Base-by-base conservation (phyloP, 257 asterid genomes). In the Parsonsia alboflavescens region DNA sequence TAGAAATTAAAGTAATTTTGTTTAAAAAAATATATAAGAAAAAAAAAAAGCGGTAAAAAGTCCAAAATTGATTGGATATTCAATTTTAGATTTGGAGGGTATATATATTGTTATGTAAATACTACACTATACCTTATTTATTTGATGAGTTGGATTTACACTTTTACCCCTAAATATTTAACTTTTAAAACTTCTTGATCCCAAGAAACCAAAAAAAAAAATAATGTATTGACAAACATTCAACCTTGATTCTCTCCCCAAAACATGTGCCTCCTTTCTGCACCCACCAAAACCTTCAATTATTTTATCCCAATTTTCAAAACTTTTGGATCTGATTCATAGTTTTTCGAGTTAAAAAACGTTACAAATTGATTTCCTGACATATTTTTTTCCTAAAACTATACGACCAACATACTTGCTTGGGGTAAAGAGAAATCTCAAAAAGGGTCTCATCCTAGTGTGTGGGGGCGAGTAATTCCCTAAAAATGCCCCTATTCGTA, bases 211-310 rank as follows among this genome's bases (percentile, higher is more conserved):
- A 33, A 63, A 4, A 46, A 46, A 4, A 42, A 15, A 1, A 78
- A 82, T 1, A n/a, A n/a, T 62, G 33, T 57, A 54, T 76, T 22
- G 90, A 85, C 97, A 91, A 89, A 91, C 89, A 85, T 88, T 73
- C 89, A 85, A 45, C 91, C 92, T 89, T 64, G 96, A 91, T 91
- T 89, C 89, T 86, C 92, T 89, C 90, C 82, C 26, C 19, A 77
- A 79, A 83, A 80, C 90, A 85, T 81, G 95, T 88, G 92, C 80
- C n/a, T 53, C 54, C 72, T 58, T 59, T 71, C 36, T 46, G 26
- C 52, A 5, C 57, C 12, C 0, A n/a, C 2, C 10, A 22, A 16
- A 76, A 41, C 6, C 53, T 57, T 6, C 52, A 4, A 73, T 77
- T 36, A 75, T 75, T 42, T 73, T 64, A 42, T 61, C 61, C 76